phyloP scores from a whole-genome alignment of 352 stramenopile species.

The Globisporangium sylvaticum region DNA sequence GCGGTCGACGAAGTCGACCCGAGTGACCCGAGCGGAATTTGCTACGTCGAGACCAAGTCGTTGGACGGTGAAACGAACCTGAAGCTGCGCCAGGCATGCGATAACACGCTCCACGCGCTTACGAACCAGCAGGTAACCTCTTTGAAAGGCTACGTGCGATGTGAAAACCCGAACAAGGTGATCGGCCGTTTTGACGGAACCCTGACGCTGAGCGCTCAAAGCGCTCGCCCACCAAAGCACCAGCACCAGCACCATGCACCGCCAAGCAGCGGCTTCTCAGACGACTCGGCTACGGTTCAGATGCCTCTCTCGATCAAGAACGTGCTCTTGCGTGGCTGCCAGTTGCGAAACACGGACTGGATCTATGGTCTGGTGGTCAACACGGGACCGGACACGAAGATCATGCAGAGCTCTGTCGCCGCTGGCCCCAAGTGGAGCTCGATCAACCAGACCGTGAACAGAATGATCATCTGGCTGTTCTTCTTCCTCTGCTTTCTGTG shows the following conservation, averaged over 20 bases:
- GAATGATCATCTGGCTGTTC: slow-evolving; percentile 78
- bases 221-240: slow-evolving; percentile 11
- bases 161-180: slow-evolving; percentile 74
- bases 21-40: slow-evolving; percentile 60
- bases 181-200: slow-evolving; percentile 79
- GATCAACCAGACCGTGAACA: slow-evolving; percentile 79
- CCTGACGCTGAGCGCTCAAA: slow-evolving; percentile 30
- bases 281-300: slow-evolving; percentile 21
- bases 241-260: background rate
- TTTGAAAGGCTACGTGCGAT: slow-evolving; percentile 51
- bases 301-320: slow-evolving; percentile 81
- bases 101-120: slow-evolving; percentile 47
- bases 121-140: slow-evolving; percentile 30
- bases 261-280: slow-evolving; percentile 7
- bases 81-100: slow-evolving; percentile 75
- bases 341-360: slow-evolving; percentile 87
- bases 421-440: slow-evolving; percentile 73
- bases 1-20: slow-evolving; percentile 64
- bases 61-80: slow-evolving; percentile 90
- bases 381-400: slow-evolving; percentile 80
- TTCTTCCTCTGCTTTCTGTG: slow-evolving; percentile 61
- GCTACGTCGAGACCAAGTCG: slow-evolving; percentile 87
- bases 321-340: slow-evolving; percentile 82
- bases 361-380: slow-evolving; percentile 89
- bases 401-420: slow-evolving; percentile 73